These are phyloP conservation scores for Fusarium tuaranense DNA, from an alignment of 2,329 filamentous ascomycete species.

Conservation along the genomic window DNA sequence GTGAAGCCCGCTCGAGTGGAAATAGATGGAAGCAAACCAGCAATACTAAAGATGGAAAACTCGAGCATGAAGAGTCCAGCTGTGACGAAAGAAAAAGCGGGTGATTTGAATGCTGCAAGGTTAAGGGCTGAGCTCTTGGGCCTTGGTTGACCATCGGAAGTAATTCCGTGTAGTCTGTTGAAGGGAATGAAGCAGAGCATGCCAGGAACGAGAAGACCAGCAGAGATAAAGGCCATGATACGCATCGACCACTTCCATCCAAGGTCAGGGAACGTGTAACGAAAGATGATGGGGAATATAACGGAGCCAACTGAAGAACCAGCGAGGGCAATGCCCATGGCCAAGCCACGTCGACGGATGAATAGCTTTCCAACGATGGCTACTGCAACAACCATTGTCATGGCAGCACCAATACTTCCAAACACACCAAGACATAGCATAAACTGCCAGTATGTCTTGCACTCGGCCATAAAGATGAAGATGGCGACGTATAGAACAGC, in stretches of 20 bases:
- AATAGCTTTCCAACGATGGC: constrained; percentile 48
- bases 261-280: constrained; percentile 41
- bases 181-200: constrained; percentile 51
- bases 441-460: constrained; percentile 61
- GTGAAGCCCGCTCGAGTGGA: constrained; percentile 51
- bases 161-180: constrained; percentile 33
- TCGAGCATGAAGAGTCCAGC: constrained; percentile 59
- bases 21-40: constrained; percentile 60
- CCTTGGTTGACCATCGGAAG: constrained; percentile 6
- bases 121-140: constrained; percentile 48
- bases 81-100: constrained; percentile 56
- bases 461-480: constrained; percentile 60
- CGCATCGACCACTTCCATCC: constrained; percentile 52
- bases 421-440: constrained; percentile 57
- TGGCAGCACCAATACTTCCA: constrained; percentile 55
- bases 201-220: constrained; percentile 42
- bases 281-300: constrained; percentile 50
- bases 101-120: constrained; percentile 54
- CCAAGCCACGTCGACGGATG: constrained; percentile 39
- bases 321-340: constrained; percentile 42
- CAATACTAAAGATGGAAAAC: constrained; percentile 61
- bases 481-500: constrained; percentile 51
- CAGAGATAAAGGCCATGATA: constrained; percentile 45
- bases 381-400: constrained; percentile 51
- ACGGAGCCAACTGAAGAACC: constrained; percentile 47